These are phyloP conservation scores for Simplicillium aogashimaense DNA, from an alignment of 2,329 filamentous ascomycete genomes.

Conservation along the genomic window DNA sequence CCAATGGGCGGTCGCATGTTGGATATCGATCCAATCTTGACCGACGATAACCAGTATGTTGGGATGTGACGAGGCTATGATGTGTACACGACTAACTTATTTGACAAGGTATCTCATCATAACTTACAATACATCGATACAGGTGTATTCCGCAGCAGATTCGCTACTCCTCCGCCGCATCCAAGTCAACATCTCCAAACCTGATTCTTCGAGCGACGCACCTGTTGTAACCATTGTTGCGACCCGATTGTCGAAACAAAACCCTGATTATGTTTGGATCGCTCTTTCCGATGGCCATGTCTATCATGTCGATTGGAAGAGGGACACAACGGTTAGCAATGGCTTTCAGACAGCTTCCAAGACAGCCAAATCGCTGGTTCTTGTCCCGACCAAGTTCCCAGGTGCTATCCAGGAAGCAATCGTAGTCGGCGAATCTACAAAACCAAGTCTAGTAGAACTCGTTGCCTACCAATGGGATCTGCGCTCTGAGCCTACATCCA, in stretches of 20 bases:
- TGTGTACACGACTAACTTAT: constrained; percentile 1
- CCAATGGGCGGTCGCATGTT: constrained; percentile 57
- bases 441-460: constrained; percentile 24
- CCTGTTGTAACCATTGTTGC: constrained; percentile 26
- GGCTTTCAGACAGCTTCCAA: constrained; percentile 31
- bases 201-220: constrained; percentile 13
- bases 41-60: constrained; percentile 49
- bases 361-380: constrained; percentile 34
- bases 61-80: neutral
- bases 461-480: constrained; percentile 32
- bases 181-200: constrained; percentile 28
- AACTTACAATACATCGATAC: constrained; percentile 63
- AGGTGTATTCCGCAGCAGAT: constrained; percentile 71
- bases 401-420: constrained; percentile 31
- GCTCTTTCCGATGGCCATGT: constrained; percentile 47
- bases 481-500: constrained; percentile 17
- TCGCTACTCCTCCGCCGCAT: constrained; percentile 74
- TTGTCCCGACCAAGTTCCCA: constrained; percentile 27
- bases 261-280: constrained; percentile 45
- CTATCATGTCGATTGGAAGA: constrained; percentile 50
- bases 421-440: constrained; percentile 33
- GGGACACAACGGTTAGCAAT: constrained; percentile 28
- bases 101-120: constrained; percentile 60
- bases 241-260: constrained; percentile 25
- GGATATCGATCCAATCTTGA: constrained; percentile 54